A percentile compares a stretch with the other conserved stretches of the same genome.
These are phyloP conservation scores for Arxiozyma bovina DNA, from an alignment of 1,139 yeast species.

Conservation along the genomic window DNA sequence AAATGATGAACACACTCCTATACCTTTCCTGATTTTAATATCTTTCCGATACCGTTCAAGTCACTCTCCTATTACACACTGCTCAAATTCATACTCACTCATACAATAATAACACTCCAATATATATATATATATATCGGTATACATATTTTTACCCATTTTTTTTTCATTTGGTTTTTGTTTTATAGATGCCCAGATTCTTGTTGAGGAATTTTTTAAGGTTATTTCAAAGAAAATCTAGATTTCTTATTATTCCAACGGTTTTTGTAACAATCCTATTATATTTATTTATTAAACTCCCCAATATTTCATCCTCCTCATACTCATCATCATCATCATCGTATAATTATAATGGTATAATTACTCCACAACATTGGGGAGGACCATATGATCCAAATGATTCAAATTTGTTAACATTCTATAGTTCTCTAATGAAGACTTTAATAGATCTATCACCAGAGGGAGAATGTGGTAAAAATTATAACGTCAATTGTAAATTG, in stretches of 20 bases:
- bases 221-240: not conserved
- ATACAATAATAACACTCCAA: too few relatives aligned
- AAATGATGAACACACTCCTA: too few relatives aligned
- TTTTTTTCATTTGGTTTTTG: too few relatives aligned
- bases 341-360: not conserved
- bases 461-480: slow-evolving; percentile 19
- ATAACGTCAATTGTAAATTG: slow-evolving; percentile 17
- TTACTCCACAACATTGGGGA: not conserved
- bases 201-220: not conserved
- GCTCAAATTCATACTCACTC: too few relatives aligned
- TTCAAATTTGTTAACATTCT: not conserved
- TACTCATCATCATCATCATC: not conserved
- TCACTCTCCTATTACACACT: too few relatives aligned
- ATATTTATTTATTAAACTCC: not conserved
- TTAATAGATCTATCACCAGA: slow-evolving; percentile 30
- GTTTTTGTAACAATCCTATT: not conserved
- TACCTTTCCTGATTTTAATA: too few relatives aligned
- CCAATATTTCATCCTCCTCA: not conserved
- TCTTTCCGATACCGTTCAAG: too few relatives aligned
- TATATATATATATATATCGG: too few relatives aligned
- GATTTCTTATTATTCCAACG: not conserved
- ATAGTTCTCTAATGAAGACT: slow-evolving; percentile 29
- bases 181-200: not conserved
- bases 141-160: too few relatives aligned
- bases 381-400: not conserved